phyloP scores from a whole-genome alignment of 306 rosid genomes.

The Begonia loranthoides region DNA sequence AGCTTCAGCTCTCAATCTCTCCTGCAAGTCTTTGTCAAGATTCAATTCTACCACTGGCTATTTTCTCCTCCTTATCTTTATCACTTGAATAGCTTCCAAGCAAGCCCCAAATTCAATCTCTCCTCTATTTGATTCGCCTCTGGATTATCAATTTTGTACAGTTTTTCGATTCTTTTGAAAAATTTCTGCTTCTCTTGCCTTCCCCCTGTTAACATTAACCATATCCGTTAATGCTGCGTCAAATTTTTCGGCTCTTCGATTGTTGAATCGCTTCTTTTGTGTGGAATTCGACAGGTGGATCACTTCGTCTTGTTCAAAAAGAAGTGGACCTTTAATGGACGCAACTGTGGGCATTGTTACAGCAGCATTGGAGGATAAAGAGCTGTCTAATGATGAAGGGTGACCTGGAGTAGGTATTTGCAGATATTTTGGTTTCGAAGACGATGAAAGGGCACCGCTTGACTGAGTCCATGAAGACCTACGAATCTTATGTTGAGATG shows the following conservation, averaged over 20 bases:
- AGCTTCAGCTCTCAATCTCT: no score
- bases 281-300: slow-evolving; percentile 50
- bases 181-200: slow-evolving; percentile 54
- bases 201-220: slow-evolving; percentile 77
- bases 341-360: slow-evolving; percentile 56
- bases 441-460: slow-evolving; percentile 21
- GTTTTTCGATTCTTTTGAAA: neutral
- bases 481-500: no score
- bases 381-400: slow-evolving; percentile 4
- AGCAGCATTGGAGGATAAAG: slow-evolving; percentile 18
- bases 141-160: neutral
- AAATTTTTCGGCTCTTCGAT: slow-evolving; percentile 62
- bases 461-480: slow-evolving; percentile 20
- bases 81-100: no score
- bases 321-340: slow-evolving; percentile 44
- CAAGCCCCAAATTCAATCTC: no score
- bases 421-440: slow-evolving; percentile 17
- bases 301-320: slow-evolving; percentile 42
- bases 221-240: slow-evolving; percentile 32
- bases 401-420: slow-evolving; percentile 11
- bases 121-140: no score
- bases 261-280: slow-evolving; percentile 62
- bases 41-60: no score
- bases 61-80: no score
- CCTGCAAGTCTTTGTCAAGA: no score